Conservation (phyloP, 2,329 filamentous ascomycete genomes). For the Niveomyces coronatus region DNA sequence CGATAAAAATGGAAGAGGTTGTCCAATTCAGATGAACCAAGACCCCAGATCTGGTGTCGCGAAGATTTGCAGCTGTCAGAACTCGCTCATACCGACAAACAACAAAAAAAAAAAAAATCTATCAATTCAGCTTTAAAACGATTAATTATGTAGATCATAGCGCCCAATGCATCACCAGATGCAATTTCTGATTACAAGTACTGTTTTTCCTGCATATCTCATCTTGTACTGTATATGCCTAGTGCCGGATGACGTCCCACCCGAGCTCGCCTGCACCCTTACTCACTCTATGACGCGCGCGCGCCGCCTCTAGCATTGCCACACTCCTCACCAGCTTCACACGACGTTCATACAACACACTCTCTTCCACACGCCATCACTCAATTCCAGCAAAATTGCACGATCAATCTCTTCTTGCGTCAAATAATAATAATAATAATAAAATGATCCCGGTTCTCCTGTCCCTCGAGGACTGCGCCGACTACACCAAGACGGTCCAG, state of each 20-base stretch:
- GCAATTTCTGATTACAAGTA: too few species aligned
- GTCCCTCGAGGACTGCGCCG: constrained; percentile 62
- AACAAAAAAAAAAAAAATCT: too few species aligned
- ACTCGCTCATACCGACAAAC: too few species aligned
- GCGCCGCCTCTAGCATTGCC: too few species aligned
- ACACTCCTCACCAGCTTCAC: constrained; percentile 6
- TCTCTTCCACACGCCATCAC: not conserved
- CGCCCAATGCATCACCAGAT: not conserved
- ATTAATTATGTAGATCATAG: not conserved
- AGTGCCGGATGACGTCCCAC: constrained; percentile 9
- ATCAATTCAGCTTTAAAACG: not conserved
- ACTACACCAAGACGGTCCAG: constrained; percentile 62
- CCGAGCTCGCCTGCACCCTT: not conserved
- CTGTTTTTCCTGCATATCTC: too few species aligned
- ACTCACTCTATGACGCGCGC: constrained; percentile 9
- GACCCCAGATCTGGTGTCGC: too few species aligned
- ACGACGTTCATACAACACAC: not conserved
- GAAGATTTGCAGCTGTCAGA: too few species aligned
- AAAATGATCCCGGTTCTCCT: constrained; percentile 64
- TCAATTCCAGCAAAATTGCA: not conserved
- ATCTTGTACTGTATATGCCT: too few species aligned
- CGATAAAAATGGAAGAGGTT: too few species aligned
- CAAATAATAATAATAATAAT: constrained; percentile 13
- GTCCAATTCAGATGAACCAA: too few species aligned
- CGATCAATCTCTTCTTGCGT: not conserved